Conservation (phyloP, 2,329 filamentous ascomycete species). For the Aspergillus pseudoviridinutans region DNA sequence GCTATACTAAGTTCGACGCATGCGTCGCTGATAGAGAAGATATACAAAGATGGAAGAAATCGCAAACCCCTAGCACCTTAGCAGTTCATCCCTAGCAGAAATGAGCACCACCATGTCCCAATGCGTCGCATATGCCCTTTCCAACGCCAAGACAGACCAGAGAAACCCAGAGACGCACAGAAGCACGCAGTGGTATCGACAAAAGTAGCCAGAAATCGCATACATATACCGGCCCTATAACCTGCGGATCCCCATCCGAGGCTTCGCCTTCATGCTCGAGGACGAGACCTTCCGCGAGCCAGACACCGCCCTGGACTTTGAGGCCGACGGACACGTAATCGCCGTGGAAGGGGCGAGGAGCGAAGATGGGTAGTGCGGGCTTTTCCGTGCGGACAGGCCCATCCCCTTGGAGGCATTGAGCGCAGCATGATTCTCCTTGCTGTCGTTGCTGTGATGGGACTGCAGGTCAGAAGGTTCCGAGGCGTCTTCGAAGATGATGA, state of each 20-base stretch:
- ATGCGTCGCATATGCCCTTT: no score
- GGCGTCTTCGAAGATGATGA: slow-evolving; percentile 32
- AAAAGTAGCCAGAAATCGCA: slow-evolving; percentile 1
- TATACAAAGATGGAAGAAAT: no score
- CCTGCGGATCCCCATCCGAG: slow-evolving; percentile 33
- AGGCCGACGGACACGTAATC: slow-evolving; percentile 7
- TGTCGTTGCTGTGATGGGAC: slow-evolving; percentile 14
- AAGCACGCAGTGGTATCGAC: background rate
- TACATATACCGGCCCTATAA: slow-evolving; percentile 18
- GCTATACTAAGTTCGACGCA: no score
- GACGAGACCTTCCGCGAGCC: slow-evolving; percentile 22
- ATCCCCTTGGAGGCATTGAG: slow-evolving; percentile 11
- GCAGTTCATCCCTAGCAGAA: no score
- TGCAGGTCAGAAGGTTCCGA: slow-evolving; percentile 15
- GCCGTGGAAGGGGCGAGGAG: slow-evolving; percentile 3
- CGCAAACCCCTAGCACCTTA: no score
- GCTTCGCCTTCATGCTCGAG: slow-evolving; percentile 23
- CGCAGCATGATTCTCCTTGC: slow-evolving; percentile 23
- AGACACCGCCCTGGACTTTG: slow-evolving; percentile 16
- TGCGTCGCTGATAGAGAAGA: no score
- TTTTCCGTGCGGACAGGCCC: background rate
- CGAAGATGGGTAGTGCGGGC: slow-evolving; percentile 1
- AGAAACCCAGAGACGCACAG: no score
- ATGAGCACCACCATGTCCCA: no score
- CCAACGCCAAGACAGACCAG: no score